A percentile compares a stretch with the other conserved stretches of the same genome.
Conservation (phyloP, 2,329 filamentous ascomycete genomes). For the Phaeosphaeria sp. region DNA sequence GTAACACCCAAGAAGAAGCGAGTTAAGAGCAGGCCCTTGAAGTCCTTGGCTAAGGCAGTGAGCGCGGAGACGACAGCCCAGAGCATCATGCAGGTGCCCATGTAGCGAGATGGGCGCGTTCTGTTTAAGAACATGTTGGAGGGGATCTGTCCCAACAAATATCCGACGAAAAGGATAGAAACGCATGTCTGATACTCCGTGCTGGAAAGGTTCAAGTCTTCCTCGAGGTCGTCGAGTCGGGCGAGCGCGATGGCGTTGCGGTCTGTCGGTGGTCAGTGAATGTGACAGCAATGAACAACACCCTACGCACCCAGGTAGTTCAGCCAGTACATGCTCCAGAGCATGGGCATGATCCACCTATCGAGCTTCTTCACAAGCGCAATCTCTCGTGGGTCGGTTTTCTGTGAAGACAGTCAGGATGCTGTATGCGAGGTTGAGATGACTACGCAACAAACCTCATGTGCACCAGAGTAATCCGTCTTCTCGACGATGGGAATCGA, state of each 20-base stretch:
- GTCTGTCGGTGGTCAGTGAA: constrained; percentile 32
- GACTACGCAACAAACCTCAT: constrained; percentile 16
- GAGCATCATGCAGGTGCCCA: constrained; percentile 44
- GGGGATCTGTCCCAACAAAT: constrained; percentile 38
- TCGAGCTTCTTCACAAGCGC: constrained; percentile 43
- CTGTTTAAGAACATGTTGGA: constrained; percentile 48
- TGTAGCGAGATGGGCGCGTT: constrained; percentile 34
- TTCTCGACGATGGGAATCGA: constrained; percentile 30
- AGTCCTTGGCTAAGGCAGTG: constrained; percentile 53
- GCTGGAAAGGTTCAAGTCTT: constrained; percentile 55
- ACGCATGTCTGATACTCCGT: constrained; percentile 34
- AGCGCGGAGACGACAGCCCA: constrained; percentile 53
- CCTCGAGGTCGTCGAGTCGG: constrained; percentile 66
- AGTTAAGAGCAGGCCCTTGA: constrained; percentile 51
- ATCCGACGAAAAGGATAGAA: constrained; percentile 45
- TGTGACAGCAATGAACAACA: background rate
- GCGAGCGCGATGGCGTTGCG: constrained; percentile 71
- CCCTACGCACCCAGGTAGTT: background rate
- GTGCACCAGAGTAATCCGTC: constrained; percentile 43
- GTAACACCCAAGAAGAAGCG: constrained; percentile 54
- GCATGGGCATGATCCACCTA: constrained; percentile 35
- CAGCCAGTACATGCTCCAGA: constrained; percentile 33
- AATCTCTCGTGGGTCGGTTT: constrained; percentile 44
- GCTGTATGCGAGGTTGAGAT: background rate
- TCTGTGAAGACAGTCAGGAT: constrained; percentile 8